phyloP scores from a whole-genome alignment of 805 yeast genomes.

The Scheffersomyces amazonensis region DNA sequence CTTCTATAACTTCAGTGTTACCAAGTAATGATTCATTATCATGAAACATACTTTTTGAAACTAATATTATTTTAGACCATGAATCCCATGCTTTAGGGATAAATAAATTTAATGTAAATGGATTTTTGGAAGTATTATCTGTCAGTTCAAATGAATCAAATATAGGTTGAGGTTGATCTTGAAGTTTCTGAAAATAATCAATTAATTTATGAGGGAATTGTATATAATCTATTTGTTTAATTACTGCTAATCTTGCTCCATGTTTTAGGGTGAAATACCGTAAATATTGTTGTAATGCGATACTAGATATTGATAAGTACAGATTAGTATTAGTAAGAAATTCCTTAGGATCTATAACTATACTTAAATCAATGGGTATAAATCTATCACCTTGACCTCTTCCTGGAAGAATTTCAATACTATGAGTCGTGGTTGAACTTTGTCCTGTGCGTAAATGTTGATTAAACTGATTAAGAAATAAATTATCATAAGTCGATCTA shows the following conservation, averaged over 20 bases:
- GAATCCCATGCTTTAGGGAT: slow-evolving; percentile 55
- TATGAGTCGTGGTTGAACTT: too few species aligned
- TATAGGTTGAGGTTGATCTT: slow-evolving; percentile 12
- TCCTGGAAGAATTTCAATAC: slow-evolving; percentile 1
- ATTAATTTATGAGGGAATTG: background rate
- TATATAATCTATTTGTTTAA: too few species aligned
- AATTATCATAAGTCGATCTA: too few species aligned
- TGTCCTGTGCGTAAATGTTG: background rate
- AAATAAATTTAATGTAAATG: slow-evolving; percentile 12
- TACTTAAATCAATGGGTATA: slow-evolving; percentile 13
- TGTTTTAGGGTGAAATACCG: slow-evolving; percentile 31
- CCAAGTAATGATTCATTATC: slow-evolving; percentile 5
- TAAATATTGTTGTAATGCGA: slow-evolving; percentile 32
- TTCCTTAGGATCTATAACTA: slow-evolving; percentile 14
- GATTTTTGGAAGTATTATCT: too few species aligned
- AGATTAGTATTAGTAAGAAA: slow-evolving; percentile 11
- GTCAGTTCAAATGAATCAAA: slow-evolving; percentile 8
- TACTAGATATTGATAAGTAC: slow-evolving; percentile 14
- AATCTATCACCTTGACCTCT: slow-evolving; percentile 24
- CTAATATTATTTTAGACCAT: slow-evolving; percentile 44
- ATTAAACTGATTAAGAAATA: slow-evolving; percentile 3
- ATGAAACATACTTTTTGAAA: slow-evolving; percentile 16
- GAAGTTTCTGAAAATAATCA: background rate
- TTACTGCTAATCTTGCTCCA: slow-evolving; percentile 19
- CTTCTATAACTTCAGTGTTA: background rate